Percentiles rank a stretch among this genome's conserved stretches.
phyloP scores from a whole-genome alignment of 1,139 yeast species.

The Blastobotrys indianensis region DNA sequence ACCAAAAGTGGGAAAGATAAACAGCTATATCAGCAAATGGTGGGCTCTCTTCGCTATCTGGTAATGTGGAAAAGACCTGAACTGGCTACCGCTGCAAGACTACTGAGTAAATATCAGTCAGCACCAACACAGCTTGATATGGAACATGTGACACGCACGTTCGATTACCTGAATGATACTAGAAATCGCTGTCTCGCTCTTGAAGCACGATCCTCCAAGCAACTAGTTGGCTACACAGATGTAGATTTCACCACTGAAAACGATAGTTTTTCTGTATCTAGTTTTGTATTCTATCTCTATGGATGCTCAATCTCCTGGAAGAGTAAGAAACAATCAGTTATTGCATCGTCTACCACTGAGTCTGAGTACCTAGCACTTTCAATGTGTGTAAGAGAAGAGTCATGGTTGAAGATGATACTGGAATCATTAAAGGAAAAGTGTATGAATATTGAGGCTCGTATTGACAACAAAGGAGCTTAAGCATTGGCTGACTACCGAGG shows the following conservation, averaged over 20 bases:
- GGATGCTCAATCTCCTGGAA: slow-evolving; percentile 1
- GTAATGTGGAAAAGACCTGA: background rate
- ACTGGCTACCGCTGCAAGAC: background rate
- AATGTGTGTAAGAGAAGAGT: too few relatives aligned
- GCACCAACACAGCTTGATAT: background rate
- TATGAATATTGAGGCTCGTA: too few relatives aligned
- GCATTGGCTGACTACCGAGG: too few relatives aligned
- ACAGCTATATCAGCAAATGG: background rate
- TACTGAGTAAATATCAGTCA: background rate
- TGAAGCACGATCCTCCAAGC: too few relatives aligned
- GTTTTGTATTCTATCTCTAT: background rate
- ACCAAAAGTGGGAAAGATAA: background rate
- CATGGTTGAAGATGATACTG: too few relatives aligned
- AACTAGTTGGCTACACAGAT: background rate
- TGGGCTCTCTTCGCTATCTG: slow-evolving; percentile 2
- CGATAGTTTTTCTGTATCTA: background rate
- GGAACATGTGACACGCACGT: too few relatives aligned
- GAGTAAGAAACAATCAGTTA: background rate
- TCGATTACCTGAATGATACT: background rate
- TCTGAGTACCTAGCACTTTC: too few relatives aligned
- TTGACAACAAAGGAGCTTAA: too few relatives aligned
- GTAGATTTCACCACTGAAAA: background rate
- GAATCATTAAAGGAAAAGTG: too few relatives aligned
- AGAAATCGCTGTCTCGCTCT: background rate
- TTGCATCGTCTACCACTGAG: background rate